Base-by-base conservation (phyloP, 2,329 filamentous ascomycete genomes). In the Aspergillus quadrilineatus region DNA sequence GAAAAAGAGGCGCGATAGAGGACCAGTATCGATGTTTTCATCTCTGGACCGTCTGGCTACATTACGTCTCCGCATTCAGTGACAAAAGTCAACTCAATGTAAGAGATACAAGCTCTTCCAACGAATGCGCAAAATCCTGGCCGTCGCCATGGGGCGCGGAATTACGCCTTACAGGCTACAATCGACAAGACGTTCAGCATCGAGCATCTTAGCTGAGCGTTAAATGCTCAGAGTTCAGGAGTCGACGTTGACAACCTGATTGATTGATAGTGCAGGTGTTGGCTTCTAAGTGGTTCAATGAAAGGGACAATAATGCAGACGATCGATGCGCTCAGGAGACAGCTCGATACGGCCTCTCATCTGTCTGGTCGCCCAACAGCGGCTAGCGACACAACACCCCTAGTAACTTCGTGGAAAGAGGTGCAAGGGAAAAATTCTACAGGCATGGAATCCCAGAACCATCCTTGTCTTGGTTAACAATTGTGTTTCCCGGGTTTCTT, bases 301-400 rank as follows among this genome's bases (percentile, higher is more conserved):
- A 52, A 56, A 36, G 26, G 26, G 43, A 17, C 29, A 42, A 47
- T 45, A 42, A 49, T 54, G 17, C 37, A 54, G 44, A 44, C 49
- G 50, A 53, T 53, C 55, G 26, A 44, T 49, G 45, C 45, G 42
- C 29, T 52, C n/a, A 1, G 53, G 55, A 56, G 55, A 53, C 41
- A 53, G 39, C 50, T 57, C 55, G 37, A 57, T 53, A 37, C 55
- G 50, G 50, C 50, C 48, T 61, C 60, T 63, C 59, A 63, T 57
- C 53, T 50, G 50, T 46, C 51, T 46, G 46, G 37, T 32, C 34
- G 26, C 48, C 44, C 49, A 56, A 44, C 45, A 41, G 45, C 45
- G 45, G 50, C 50, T 50, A 45, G 45, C 45, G 39, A 48, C 44
- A 36, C 49, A 43, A 34, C 41, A 44, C 50, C 34, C 55, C 22